Evolutionary conservation across 306 rosid genomes (phyloP).

Genomic region (Trifolium fragiferum): DNA sequence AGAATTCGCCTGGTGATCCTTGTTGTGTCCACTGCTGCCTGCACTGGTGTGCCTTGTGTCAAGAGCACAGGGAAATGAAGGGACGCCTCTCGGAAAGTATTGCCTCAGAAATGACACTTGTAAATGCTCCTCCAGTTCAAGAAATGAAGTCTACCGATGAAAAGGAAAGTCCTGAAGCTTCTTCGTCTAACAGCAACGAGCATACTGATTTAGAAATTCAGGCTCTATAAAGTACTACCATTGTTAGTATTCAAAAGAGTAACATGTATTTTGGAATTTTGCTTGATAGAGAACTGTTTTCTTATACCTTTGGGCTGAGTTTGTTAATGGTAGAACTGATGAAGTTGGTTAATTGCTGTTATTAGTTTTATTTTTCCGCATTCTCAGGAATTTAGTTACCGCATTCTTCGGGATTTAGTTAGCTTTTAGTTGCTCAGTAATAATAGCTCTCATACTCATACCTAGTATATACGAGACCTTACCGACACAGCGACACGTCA

Average conservation of each 20-base stretch:
- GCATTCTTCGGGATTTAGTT: too few relatives aligned
- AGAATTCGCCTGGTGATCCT: constrained; percentile 94
- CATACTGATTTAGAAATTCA: constrained; percentile 78
- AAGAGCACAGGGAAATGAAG: constrained; percentile 95
- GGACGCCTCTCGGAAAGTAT: constrained; percentile 68
- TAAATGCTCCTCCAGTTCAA: constrained; percentile 84
- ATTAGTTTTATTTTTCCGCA: too few relatives aligned
- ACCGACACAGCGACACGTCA: too few relatives aligned
- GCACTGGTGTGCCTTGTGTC: constrained; percentile 97
- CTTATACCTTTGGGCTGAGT: constrained; percentile 22
- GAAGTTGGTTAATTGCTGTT: too few relatives aligned
- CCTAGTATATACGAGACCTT: too few relatives aligned
- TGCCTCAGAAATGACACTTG: constrained; percentile 66
- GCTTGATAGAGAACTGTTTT: constrained; percentile 29
- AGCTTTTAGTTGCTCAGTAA: too few relatives aligned
- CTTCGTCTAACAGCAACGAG: constrained; percentile 43
- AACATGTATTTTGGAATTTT: constrained; percentile 32
- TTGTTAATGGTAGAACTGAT: not conserved
- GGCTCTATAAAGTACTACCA: constrained; percentile 52
- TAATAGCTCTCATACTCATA: too few relatives aligned
- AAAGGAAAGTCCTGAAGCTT: constrained; percentile 50
- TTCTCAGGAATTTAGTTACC: too few relatives aligned
- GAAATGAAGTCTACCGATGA: constrained; percentile 71
- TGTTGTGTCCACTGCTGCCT: constrained; percentile 92
- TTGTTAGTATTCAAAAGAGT: constrained; percentile 27